These are phyloP conservation scores for Diplodia intermedia DNA, from an alignment of 2,329 filamentous ascomycete species.

Conservation along the genomic window DNA sequence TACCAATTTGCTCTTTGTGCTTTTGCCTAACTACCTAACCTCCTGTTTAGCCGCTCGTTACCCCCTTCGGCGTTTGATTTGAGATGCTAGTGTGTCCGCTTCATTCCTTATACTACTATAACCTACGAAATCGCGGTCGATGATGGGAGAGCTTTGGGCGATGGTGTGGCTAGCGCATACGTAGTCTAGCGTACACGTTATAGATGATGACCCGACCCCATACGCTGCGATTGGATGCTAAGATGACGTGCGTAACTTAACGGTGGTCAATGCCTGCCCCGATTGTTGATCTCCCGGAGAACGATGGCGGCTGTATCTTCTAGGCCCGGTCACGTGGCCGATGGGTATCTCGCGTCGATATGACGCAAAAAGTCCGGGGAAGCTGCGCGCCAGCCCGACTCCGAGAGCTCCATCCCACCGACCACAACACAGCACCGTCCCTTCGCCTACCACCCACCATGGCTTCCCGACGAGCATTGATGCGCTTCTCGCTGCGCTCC, in stretches of 20 bases:
- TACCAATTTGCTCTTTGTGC: slow-evolving; percentile 49
- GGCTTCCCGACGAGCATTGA: slow-evolving; percentile 24
- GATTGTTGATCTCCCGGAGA: slow-evolving; percentile 7
- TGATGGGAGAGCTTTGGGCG: slow-evolving; percentile 11
- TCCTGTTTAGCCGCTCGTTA: slow-evolving; percentile 27
- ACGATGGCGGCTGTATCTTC: background rate
- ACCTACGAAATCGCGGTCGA: slow-evolving; percentile 26
- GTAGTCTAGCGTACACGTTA: slow-evolving; percentile 29
- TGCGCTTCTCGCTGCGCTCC: slow-evolving; percentile 14
- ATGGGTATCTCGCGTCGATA: slow-evolving; percentile 16
- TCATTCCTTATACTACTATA: slow-evolving; percentile 8
- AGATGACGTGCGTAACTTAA: slow-evolving; percentile 1
- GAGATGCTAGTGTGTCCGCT: slow-evolving; percentile 1
- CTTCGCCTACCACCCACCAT: background rate
- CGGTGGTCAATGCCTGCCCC: slow-evolving; percentile 16
- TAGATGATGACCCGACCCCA: slow-evolving; percentile 27
- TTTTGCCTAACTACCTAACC: slow-evolving; percentile 2
- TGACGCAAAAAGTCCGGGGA: slow-evolving; percentile 30
- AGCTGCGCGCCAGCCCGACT: slow-evolving; percentile 13
- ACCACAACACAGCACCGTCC: background rate
- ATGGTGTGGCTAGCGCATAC: slow-evolving; percentile 28
- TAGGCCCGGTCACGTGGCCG: background rate
- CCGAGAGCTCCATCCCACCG: background rate
- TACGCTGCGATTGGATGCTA: slow-evolving; percentile 11
- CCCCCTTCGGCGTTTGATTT: slow-evolving; percentile 12